A percentile compares a stretch with the other conserved stretches of the same genome.
These are phyloP conservation scores for Cyclocybe aegerita DNA, from an alignment of 768 basidiomycete genomes.

Conservation along the genomic window DNA sequence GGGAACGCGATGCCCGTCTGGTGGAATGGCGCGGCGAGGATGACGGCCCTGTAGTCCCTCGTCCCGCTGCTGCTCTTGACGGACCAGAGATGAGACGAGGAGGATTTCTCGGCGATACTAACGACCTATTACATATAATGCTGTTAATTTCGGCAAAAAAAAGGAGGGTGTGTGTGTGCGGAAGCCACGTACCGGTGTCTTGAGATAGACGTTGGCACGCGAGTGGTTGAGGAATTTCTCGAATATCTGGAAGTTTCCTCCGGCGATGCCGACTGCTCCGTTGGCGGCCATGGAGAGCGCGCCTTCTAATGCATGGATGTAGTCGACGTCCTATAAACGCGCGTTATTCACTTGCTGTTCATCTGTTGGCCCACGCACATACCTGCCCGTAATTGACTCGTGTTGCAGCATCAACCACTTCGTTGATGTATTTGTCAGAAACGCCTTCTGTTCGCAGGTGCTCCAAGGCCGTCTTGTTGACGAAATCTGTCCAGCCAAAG, in stretches of 20 bases:
- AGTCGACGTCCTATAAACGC: conserved; percentile 51
- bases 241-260: conserved; percentile 87
- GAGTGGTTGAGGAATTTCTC: conserved; percentile 75
- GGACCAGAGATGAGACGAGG: conserved; percentile 47
- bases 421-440: conserved; percentile 55
- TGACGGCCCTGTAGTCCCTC: conserved; percentile 65
- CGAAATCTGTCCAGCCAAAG: conserved; percentile 49
- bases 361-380: conserved; percentile 6
- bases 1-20: conserved; percentile 59
- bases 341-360: not conserved
- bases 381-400: conserved; percentile 86
- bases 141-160: not conserved
- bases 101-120: conserved; percentile 45
- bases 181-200: conserved; percentile 53
- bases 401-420: conserved; percentile 79
- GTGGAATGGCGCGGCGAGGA: conserved; percentile 87
- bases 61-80: conserved; percentile 49
- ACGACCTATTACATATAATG: conserved; percentile 41
- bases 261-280: conserved; percentile 63
- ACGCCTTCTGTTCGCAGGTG: conserved; percentile 59
- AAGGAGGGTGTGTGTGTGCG: not conserved
- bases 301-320: conserved; percentile 79
- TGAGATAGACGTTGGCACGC: conserved; percentile 66
- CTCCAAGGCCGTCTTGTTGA: conserved; percentile 52
- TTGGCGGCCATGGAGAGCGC: conserved; percentile 68